Evolutionary conservation across 768 basidiomycete genomes (phyloP), one percentile per base, ranked within the genome.

Genomic region (Saitozyma sp.): DNA sequence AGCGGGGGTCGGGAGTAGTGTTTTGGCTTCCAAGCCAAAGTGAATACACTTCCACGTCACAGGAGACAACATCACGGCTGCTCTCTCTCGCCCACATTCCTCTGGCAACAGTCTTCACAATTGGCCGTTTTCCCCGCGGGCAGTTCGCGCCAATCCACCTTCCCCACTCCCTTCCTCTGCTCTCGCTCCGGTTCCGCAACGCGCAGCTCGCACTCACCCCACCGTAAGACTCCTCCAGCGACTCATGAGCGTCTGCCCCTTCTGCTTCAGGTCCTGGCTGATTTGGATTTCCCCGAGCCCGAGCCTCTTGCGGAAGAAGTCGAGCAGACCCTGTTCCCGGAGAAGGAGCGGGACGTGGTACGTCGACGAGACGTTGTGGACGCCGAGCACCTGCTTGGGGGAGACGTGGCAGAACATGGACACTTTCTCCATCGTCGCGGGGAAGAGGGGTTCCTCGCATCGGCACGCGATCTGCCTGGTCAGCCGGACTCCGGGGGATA

Each of bases 401-500:
- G 86, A 82, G 70, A 99, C 95, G 73, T 99, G 95, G 80, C 95
- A 97, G 84, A 98, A 98, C 94, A 98, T 97, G 64, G 92, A 92
- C 48, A 99, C 95, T 80, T 99, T 99, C 74, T 88, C 85, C 81
- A 93, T 95, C 42, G 94, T 95, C 0, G 89, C 84, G 14, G 85
- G 84, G 58, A 88, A 86, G n/a, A 99, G 83, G 0, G 90, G 88
- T 65, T 89, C 84, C 17, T 89, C 87, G 63, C 89, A 87, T 56
- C 95, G 88, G 79, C 95, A 97, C 0, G 95, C 95, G 71, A 99
- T 95, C 93, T 96, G 46, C 11, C 50, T 8, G 3, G 17, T 58
- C 58, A 58, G 49, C 39, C 17, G 19, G 14, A 41, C 53, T 19
- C 9, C 20, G 1, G 17, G 7, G 8, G 8, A 8, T 50, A 19